Evolutionary conservation across 2,329 filamentous ascomycete species (phyloP), one percentile per base, ranked within the genome.

Genomic region (Nothophaeocryptopus gaeumannii): DNA sequence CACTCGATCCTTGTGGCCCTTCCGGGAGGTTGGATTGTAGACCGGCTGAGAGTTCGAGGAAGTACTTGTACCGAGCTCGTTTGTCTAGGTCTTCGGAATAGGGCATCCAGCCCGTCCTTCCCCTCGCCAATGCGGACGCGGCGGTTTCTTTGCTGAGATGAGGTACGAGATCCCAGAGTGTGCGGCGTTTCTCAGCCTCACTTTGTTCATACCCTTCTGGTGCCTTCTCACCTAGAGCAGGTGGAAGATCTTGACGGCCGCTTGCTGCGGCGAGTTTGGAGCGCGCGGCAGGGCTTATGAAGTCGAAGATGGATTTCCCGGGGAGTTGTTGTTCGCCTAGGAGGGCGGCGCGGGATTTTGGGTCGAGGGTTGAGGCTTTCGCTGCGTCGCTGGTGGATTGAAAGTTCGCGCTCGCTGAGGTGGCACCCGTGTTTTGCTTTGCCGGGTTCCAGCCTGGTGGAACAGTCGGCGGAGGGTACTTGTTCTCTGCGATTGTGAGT

Each of bases 271-370:
- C 89, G 38, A 99, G 79, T 20, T 85, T 82, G 44, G 92, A 85
- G 54, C 93, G 83, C 3, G 88, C 83, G 31, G 86, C 80, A 0
- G 88, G 78, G 0, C 88, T 88, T 58, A 99, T 79, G 69, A 88
- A 99, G 70, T 97, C 91, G 67, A 97, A 99, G 2, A 99, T 84
- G 0, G 93, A 97, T 72, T 97, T 96, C 0, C 89, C 89, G 0
- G 91, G 91, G 0, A 97, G 74, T 32, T 82, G 80, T 34, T 81
- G 77, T 71, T 96, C 92, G 32, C 91, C 91, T 1, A 97, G 77
- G 1, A 95, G 76, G 3, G 83, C 83, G 10, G 90, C 91, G 54
- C 93, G 83, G 36, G 85, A 77, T 63, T 82, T 85, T 0, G 89
- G 84, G 65, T 95, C 83, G 8, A 95, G 77, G 1, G 77, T 82